A percentile compares a stretch with the other conserved stretches of the same genome.
phyloP scores from a whole-genome alignment of 495 filamentous ascomycete species.

The Penicillium angulare region DNA sequence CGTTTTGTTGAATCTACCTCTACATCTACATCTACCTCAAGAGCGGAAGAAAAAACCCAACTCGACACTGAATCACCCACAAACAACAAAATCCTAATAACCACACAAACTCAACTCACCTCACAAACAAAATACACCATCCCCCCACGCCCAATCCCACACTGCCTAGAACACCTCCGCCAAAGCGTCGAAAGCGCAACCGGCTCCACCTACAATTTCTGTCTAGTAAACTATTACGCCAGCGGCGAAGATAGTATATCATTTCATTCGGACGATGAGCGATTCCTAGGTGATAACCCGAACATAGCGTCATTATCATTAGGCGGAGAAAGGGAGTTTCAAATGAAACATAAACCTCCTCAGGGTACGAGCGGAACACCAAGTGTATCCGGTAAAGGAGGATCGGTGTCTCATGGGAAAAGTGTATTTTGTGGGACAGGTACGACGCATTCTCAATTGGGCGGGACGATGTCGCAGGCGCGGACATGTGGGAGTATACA shows the following conservation, averaged over 20 bases:
- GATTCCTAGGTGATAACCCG: constrained; percentile 64
- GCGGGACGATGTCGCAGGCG: not conserved
- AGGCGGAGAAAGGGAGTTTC: constrained; percentile 63
- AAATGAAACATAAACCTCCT: constrained; percentile 66
- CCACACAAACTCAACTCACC: too few relatives aligned
- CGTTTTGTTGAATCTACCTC: constrained; percentile 20
- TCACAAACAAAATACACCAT: constrained; percentile 50
- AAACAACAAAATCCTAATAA: constrained; percentile 25
- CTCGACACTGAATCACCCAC: constrained; percentile 38
- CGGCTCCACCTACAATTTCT: constrained; percentile 62
- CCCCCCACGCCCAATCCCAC: constrained; percentile 62
- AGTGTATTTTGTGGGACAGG: not conserved
- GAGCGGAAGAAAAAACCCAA: not conserved
- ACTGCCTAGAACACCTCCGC: constrained; percentile 59
- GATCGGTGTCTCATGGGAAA: constrained; percentile 4
- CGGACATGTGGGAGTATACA: not conserved
- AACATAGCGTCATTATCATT: constrained; percentile 71
- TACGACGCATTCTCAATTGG: not conserved
- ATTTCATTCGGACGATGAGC: constrained; percentile 75
- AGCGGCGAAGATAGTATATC: constrained; percentile 66
- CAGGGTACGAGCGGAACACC: not conserved
- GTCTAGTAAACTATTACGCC: constrained; percentile 75
- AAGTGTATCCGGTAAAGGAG: not conserved
- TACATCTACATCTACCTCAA: not conserved
- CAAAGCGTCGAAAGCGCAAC: constrained; percentile 57